Conservation (phyloP, 192 early-diverging fungal genomes). For the Coemansia sp. region DNA sequence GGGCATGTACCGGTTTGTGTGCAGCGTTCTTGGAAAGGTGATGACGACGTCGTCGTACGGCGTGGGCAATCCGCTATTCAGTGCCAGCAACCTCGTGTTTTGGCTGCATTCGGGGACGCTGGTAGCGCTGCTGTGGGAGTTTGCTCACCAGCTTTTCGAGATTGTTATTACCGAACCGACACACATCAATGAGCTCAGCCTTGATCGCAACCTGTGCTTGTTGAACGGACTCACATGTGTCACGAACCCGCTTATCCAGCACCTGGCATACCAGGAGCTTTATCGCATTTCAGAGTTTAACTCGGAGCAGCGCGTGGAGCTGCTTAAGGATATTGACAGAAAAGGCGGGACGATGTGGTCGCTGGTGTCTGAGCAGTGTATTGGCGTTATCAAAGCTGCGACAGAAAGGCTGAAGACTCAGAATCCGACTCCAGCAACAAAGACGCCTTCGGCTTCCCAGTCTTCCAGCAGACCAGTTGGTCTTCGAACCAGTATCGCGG, state of each 20-base stretch:
- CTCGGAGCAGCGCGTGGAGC: slow-evolving; percentile 33
- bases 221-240: slow-evolving; percentile 36
- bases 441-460: neutral
- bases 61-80: slow-evolving; percentile 47
- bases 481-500: neutral
- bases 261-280: slow-evolving; percentile 52
- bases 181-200: slow-evolving; percentile 47
- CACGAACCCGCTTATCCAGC: slow-evolving; percentile 29
- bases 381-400: slow-evolving; percentile 35
- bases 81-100: slow-evolving; percentile 23
- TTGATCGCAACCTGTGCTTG: slow-evolving; percentile 44
- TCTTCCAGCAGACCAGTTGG: neutral
- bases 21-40: slow-evolving; percentile 27
- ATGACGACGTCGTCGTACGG: slow-evolving; percentile 44
- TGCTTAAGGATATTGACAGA: slow-evolving; percentile 46
- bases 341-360: slow-evolving; percentile 40
- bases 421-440: slow-evolving; percentile 10
- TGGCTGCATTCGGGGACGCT: slow-evolving; percentile 41
- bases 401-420: slow-evolving; percentile 31
- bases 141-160: slow-evolving; percentile 53
- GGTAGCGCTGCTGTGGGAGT: slow-evolving; percentile 42
- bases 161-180: slow-evolving; percentile 46
- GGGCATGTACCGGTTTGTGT: slow-evolving; percentile 40
- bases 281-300: slow-evolving; percentile 35
- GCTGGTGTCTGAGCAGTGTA: slow-evolving; percentile 39